Base-by-base conservation (phyloP, 2,329 filamentous ascomycete species). In the Aaosphaeria arxii region DNA sequence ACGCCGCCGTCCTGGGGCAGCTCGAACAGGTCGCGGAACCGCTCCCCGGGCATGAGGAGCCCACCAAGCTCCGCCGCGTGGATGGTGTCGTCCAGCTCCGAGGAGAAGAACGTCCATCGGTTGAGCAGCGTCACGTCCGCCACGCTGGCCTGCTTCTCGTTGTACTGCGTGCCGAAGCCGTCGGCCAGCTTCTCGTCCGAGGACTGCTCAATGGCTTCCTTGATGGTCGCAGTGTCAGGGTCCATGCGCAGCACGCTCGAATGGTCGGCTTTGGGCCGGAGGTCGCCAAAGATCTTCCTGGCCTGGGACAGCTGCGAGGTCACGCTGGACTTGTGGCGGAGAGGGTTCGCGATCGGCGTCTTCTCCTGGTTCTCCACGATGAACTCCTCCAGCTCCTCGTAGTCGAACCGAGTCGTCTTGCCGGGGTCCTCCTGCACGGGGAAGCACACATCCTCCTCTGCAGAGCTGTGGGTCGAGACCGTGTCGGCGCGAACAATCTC, bases 71-170 rank as follows among this genome's bases (percentile, higher is more conserved):
- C 90, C 1, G 88, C 82, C 11, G 92, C 90, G 65, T 96, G 91
- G 52, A 97, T 90, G 1, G 91, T 96, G 44, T 90, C 91, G 65
- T 96, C 91, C 71, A 90, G 87, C 46, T 94, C 89, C 0, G 94
- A 96, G 0, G 91, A 96, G 72, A 99, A 99, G 74, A 97, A 96
- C 54, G 91, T 94, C 75, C 95, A 97, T 4, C 92, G 84, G 65
- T 91, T 94, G 31, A 83, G 80, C 33, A 63, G 58, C 17, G 17
- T 7, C 11, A 57, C 51, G 49, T 89, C 85, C 61, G 67, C 44
- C 7, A 50, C 32, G 6, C 53, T 55, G 24, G 55, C 52, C 28
- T 54, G 59, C 49, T 65, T 66, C 29, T 69, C 63, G 46, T 30
- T 59, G 46, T 67, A 66, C 33, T 66, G 56, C 49, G 66, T 64